Conservation (phyloP, 805 yeast genomes). For the Metschnikowia aberdeeniae region DNA sequence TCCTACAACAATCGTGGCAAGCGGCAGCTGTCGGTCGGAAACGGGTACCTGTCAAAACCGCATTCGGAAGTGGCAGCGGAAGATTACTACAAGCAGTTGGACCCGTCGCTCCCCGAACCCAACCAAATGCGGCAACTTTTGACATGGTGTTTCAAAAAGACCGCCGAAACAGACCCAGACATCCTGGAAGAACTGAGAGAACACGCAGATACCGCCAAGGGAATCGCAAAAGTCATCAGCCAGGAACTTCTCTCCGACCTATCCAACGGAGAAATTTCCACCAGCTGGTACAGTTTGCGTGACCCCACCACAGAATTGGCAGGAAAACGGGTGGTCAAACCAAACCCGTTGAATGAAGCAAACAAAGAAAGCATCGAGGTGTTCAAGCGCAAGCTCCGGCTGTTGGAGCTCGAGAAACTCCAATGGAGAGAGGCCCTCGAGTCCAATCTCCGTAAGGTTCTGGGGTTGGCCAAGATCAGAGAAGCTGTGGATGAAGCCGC, state of each 20-base stretch:
- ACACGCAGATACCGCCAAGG: slow-evolving; percentile 42
- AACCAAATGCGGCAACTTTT: slow-evolving; percentile 67
- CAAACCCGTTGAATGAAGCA: slow-evolving; percentile 57
- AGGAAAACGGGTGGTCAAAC: slow-evolving; percentile 36
- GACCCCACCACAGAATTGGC: slow-evolving; percentile 14
- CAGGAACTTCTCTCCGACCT: slow-evolving; percentile 60
- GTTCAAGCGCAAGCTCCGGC: slow-evolving; percentile 41
- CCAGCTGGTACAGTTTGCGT: slow-evolving; percentile 60
- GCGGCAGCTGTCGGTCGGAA: slow-evolving; percentile 69
- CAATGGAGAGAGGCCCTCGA: slow-evolving; percentile 41
- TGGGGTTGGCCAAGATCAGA: slow-evolving; percentile 10
- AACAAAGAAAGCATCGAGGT: slow-evolving; percentile 47
- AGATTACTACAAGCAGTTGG: slow-evolving; percentile 61
- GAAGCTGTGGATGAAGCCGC: slow-evolving; percentile 15
- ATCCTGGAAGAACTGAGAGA: background rate
- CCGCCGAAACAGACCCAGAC: slow-evolving; percentile 20
- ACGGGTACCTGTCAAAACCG: slow-evolving; percentile 65
- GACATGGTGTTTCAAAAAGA: slow-evolving; percentile 60
- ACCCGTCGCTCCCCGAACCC: slow-evolving; percentile 62
- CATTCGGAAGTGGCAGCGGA: slow-evolving; percentile 54
- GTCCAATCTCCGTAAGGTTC: slow-evolving; percentile 2
- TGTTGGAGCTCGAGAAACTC: slow-evolving; percentile 43
- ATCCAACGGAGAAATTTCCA: slow-evolving; percentile 52
- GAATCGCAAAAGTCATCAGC: slow-evolving; percentile 59
- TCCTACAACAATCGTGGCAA: slow-evolving; percentile 63